Evolutionary conservation across 257 asterid genomes (phyloP).

Genomic region (Nicotiana tomentosiformis): DNA sequence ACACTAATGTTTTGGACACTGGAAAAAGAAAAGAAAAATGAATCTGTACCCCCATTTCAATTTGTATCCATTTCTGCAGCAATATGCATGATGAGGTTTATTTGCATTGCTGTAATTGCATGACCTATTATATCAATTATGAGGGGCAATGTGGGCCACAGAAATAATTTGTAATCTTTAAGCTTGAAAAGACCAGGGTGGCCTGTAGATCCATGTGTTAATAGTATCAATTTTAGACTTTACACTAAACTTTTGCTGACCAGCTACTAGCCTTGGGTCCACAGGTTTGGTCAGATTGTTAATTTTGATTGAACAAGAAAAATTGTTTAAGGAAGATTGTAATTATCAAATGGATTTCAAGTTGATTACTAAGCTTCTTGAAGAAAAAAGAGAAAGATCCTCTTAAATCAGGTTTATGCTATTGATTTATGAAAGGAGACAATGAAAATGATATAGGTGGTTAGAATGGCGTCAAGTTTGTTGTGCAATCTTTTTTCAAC

Average conservation of each 20-base stretch:
- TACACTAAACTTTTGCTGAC: background rate
- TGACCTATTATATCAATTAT: slow-evolving; percentile 5
- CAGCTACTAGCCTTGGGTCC: slow-evolving; percentile 29
- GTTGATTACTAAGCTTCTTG: slow-evolving; percentile 1
- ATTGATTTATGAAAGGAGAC: background rate
- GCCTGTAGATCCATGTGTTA: slow-evolving; percentile 18
- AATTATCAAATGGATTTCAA: background rate
- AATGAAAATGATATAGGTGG: background rate
- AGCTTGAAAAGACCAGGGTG: slow-evolving; percentile 19
- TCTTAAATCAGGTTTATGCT: background rate
- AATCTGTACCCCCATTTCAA: background rate
- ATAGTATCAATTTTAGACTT: slow-evolving; percentile 1
- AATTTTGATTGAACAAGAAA: slow-evolving; percentile 2
- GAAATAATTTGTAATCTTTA: slow-evolving; percentile 9
- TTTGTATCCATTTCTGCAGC: background rate
- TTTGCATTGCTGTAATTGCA: slow-evolving; percentile 1
- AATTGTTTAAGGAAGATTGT: slow-evolving; percentile 19
- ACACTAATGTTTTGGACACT: background rate
- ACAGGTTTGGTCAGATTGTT: slow-evolving; percentile 24
- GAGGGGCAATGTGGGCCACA: slow-evolving; percentile 18
- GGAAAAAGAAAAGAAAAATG: background rate
- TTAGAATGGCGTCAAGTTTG: slow-evolving; percentile 14
- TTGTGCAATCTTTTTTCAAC: slow-evolving; percentile 15
- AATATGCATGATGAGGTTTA: background rate
- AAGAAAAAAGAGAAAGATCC: slow-evolving; percentile 2